Evolutionary conservation across 805 yeast species (phyloP).

Genomic region (Kodamaea kakaduensis): DNA sequence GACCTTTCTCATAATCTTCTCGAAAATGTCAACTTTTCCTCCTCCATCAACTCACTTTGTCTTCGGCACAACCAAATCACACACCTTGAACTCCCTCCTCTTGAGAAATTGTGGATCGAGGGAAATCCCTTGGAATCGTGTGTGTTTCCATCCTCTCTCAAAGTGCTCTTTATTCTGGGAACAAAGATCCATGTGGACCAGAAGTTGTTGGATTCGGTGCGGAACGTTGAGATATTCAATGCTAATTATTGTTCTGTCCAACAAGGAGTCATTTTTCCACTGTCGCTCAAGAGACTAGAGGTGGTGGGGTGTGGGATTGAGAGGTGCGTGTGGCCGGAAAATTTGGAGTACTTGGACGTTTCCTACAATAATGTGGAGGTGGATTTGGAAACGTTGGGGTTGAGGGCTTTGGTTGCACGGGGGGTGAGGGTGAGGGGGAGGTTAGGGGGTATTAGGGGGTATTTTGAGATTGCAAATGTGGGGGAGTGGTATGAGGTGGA

Average conservation of each 20-base stretch:
- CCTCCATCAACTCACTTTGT: too few species aligned
- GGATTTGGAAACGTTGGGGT: not conserved
- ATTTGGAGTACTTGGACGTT: conserved; percentile 1
- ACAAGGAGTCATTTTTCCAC: not conserved
- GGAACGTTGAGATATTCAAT: conserved; percentile 1
- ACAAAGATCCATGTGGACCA: not conserved
- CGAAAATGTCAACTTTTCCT: not conserved
- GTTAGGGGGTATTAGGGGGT: conserved; percentile 1
- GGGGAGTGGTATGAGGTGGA: too few species aligned
- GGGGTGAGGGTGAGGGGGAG: conserved; percentile 2
- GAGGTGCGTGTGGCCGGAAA: not conserved
- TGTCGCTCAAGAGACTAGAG: not conserved
- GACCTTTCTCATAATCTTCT: conserved; percentile 4
- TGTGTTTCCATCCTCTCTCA: not conserved
- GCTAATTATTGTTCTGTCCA: conserved; percentile 2
- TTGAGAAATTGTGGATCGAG: conserved; percentile 4
- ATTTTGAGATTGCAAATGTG: too few species aligned
- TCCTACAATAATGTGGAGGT: conserved; percentile 2
- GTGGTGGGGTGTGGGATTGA: conserved; percentile 2
- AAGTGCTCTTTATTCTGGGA: conserved; percentile 2
- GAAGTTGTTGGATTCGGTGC: conserved; percentile 1
- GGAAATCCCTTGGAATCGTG: conserved; percentile 1
- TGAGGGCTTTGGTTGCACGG: conserved; percentile 3
- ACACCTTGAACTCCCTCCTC: too few species aligned
- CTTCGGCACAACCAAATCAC: too few species aligned